phyloP scores from a whole-genome alignment of 1,284 basidiomycete species.

The Testicularia cyperi region DNA sequence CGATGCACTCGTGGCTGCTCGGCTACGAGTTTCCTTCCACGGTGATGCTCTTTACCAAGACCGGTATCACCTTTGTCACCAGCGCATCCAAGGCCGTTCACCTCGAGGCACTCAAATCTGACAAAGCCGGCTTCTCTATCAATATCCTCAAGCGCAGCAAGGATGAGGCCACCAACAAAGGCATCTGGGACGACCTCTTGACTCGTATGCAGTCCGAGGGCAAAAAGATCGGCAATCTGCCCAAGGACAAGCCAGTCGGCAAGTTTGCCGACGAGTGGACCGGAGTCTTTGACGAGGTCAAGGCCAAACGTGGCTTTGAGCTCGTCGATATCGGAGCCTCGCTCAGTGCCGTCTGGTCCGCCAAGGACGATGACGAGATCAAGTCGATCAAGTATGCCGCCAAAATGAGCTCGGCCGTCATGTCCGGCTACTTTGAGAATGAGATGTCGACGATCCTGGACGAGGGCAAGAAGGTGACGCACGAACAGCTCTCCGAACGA shows the following conservation, averaged over 20 bases:
- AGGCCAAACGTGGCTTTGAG: slow-evolving; percentile 64
- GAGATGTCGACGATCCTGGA: slow-evolving; percentile 90
- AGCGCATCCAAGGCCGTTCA: slow-evolving; percentile 73
- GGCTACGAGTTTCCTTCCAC: slow-evolving; percentile 97
- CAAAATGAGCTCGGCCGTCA: slow-evolving; percentile 78
- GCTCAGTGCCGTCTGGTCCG: slow-evolving; percentile 76
- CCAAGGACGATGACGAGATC: slow-evolving; percentile 84
- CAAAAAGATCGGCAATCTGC: slow-evolving; percentile 62
- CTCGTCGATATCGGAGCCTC: slow-evolving; percentile 75
- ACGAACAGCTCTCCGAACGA: slow-evolving; percentile 78
- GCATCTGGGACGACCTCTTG: slow-evolving; percentile 56
- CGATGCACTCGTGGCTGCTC: slow-evolving; percentile 74
- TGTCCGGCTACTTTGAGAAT: slow-evolving; percentile 80
- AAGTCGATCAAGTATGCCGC: slow-evolving; percentile 66
- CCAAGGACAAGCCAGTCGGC: slow-evolving; percentile 76
- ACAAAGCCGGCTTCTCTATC: slow-evolving; percentile 47
- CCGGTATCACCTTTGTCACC: slow-evolving; percentile 76
- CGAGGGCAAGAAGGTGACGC: slow-evolving; percentile 82
- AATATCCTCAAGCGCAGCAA: slow-evolving; percentile 60
- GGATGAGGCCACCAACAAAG: slow-evolving; percentile 60
- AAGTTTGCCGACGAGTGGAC: slow-evolving; percentile 81
- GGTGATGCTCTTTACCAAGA: slow-evolving; percentile 74
- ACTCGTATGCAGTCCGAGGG: slow-evolving; percentile 21
- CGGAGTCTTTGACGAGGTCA: slow-evolving; percentile 54
- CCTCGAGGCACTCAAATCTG: slow-evolving; percentile 41